Evolutionary conservation across 345 rosid genomes (phyloP).

Genomic region (Adansonia digitata): DNA sequence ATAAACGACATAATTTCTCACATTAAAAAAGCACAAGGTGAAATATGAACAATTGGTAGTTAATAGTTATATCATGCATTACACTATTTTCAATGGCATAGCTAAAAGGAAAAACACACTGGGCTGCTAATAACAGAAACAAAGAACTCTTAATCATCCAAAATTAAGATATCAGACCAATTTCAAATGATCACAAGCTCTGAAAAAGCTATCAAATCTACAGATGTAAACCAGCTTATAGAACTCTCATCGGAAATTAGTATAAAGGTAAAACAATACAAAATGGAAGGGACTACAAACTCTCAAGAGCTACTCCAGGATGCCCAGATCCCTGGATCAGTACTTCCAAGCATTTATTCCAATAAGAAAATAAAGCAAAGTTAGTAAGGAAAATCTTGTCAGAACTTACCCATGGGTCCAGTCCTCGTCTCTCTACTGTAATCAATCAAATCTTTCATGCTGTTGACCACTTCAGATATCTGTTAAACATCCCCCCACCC

Average conservation of each 20-base stretch:
- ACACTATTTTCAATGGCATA: neutral
- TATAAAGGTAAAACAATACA: neutral
- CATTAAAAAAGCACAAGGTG: neutral
- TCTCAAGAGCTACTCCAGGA: neutral
- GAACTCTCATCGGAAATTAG: neutral
- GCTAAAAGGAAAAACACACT: neutral
- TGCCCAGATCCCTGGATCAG: neutral
- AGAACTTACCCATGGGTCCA: conserved; percentile 93
- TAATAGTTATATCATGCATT: neutral
- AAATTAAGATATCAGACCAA: neutral
- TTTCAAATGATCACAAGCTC: neutral
- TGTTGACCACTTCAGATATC: conserved; percentile 97
- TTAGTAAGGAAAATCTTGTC: neutral
- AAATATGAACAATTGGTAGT: neutral
- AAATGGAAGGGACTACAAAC: neutral
- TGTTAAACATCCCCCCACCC: conserved; percentile 21
- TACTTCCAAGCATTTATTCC: neutral
- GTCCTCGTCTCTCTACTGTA: conserved; percentile 85
- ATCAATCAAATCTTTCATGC: conserved; percentile 99
- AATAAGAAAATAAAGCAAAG: neutral
- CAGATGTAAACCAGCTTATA: neutral
- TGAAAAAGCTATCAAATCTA: neutral
- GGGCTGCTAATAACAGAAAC: neutral
- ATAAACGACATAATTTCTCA: neutral
- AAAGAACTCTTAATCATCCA: neutral